Percentiles rank a stretch among this genome's conserved stretches.
Conservation (phyloP, 768 basidiomycete genomes). For the Lactifluus piperatus region DNA sequence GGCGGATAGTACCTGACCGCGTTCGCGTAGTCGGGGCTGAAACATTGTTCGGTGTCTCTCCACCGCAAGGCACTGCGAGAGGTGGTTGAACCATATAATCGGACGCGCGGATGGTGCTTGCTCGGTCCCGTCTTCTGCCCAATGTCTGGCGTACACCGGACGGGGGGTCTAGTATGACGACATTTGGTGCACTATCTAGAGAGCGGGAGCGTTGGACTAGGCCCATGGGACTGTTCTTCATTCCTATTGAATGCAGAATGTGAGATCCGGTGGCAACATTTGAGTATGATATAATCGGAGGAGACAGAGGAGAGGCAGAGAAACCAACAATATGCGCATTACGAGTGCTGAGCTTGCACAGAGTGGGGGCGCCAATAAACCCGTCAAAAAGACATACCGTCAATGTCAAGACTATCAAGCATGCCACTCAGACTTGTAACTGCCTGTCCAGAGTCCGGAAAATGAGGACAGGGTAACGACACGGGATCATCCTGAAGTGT, state of each 20-base stretch:
- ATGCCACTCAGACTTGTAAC: constrained; percentile 16
- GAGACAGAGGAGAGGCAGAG: background rate
- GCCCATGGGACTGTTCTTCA: background rate
- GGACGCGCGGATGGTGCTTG: constrained; percentile 21
- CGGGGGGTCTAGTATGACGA: background rate
- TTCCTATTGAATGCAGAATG: background rate
- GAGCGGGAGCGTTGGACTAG: constrained; percentile 8
- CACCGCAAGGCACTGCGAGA: background rate
- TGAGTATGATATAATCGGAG: background rate
- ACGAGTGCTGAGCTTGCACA: background rate
- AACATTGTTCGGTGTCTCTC: background rate
- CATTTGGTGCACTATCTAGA: constrained; percentile 6
- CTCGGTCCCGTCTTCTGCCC: constrained; percentile 13
- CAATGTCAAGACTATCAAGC: constrained; percentile 15
- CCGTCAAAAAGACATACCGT: constrained; percentile 6
- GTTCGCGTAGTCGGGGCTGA: constrained; percentile 16
- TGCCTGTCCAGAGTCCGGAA: constrained; percentile 1
- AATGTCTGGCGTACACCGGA: background rate
- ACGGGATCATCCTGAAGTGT: background rate
- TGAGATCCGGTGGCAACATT: background rate
- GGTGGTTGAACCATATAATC: constrained; percentile 9
- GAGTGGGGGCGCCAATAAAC: background rate
- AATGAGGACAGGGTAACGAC: background rate
- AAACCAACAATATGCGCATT: background rate
- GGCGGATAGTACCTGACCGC: constrained; percentile 21